Percentiles rank a stretch among this genome's conserved stretches.
phyloP scores from a whole-genome alignment of 495 filamentous ascomycete species.

The Penicillium crystallinum region DNA sequence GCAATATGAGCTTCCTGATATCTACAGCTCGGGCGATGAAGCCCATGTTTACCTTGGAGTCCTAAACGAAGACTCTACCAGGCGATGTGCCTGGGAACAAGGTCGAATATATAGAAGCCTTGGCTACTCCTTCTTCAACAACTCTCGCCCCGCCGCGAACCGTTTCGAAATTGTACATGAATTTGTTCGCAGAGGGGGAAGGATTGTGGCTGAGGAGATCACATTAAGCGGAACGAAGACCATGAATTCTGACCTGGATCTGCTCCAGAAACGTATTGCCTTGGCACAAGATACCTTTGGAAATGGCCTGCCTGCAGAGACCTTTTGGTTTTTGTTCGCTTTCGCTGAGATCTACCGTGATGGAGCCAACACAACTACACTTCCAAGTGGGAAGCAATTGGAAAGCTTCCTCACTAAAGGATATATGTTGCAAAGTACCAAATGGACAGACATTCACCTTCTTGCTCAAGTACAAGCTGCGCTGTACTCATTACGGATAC shows the following conservation, averaged over 20 bases:
- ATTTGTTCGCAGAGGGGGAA: slow-evolving; percentile 40
- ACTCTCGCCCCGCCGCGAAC: slow-evolving; percentile 18
- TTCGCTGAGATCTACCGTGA: slow-evolving; percentile 27
- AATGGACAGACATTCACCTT: slow-evolving; percentile 62
- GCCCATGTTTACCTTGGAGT: slow-evolving; percentile 54
- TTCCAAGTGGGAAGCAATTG: slow-evolving; percentile 12
- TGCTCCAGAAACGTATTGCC: slow-evolving; percentile 17
- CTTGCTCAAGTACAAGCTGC: slow-evolving; percentile 57
- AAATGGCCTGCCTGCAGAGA: neutral
- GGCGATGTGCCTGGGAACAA: slow-evolving; percentile 59
- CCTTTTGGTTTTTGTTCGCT: slow-evolving; percentile 36
- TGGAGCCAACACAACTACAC: neutral
- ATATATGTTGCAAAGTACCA: slow-evolving; percentile 16
- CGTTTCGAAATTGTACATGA: slow-evolving; percentile 34
- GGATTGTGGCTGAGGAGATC: slow-evolving; percentile 31
- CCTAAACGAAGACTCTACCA: slow-evolving; percentile 52
- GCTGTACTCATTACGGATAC: slow-evolving; percentile 62
- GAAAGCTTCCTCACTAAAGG: slow-evolving; percentile 25
- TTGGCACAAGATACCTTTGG: slow-evolving; percentile 11
- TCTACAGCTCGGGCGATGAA: slow-evolving; percentile 5
- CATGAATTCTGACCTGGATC: slow-evolving; percentile 7
- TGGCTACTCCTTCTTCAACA: slow-evolving; percentile 55
- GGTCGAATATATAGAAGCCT: slow-evolving; percentile 49
- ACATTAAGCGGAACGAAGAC: slow-evolving; percentile 16
- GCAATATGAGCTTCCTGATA: slow-evolving; percentile 22